Evolutionary conservation across 2,329 filamentous ascomycete genomes (phyloP).

Genomic region (Diaporthe aspalathi): DNA sequence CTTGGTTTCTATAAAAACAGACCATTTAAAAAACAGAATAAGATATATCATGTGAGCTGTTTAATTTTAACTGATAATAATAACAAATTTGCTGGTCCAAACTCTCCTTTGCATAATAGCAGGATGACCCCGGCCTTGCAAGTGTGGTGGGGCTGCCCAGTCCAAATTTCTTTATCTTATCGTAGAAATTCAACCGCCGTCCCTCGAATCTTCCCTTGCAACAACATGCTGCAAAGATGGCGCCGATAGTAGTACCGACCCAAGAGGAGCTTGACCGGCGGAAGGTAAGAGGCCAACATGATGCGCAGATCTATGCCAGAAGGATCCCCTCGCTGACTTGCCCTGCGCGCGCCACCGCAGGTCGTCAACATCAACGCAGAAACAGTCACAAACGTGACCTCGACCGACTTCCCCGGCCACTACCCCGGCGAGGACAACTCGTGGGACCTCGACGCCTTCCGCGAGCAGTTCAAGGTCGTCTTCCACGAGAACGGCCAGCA

Average conservation of each 20-base stretch:
- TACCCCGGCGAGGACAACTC: slow-evolving; percentile 83
- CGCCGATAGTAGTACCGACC: slow-evolving; percentile 57
- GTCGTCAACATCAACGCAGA: slow-evolving; percentile 89
- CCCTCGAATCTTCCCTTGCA: slow-evolving; percentile 22
- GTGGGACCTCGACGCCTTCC: slow-evolving; percentile 60
- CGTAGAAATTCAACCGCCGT: slow-evolving; percentile 34
- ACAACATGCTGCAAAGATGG: slow-evolving; percentile 51
- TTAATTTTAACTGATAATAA: too few relatives aligned
- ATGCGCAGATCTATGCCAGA: background rate
- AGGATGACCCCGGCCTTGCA: background rate
- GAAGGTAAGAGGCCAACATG: slow-evolving; percentile 60
- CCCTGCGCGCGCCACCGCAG: slow-evolving; percentile 56
- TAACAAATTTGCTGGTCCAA: too few relatives aligned
- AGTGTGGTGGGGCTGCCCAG: slow-evolving; percentile 33
- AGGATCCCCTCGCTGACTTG: slow-evolving; percentile 10
- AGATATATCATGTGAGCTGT: too few relatives aligned
- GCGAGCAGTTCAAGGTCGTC: slow-evolving; percentile 63
- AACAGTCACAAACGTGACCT: slow-evolving; percentile 88
- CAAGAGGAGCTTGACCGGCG: slow-evolving; percentile 70
- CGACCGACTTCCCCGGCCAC: slow-evolving; percentile 92
- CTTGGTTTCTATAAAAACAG: too few relatives aligned
- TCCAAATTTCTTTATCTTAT: slow-evolving; percentile 37
- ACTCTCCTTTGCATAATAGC: too few relatives aligned
- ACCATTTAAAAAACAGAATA: too few relatives aligned
- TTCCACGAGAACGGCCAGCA: slow-evolving; percentile 86